phyloP scores from a whole-genome alignment of 163 green algal species.

The Prototheca cutis region DNA sequence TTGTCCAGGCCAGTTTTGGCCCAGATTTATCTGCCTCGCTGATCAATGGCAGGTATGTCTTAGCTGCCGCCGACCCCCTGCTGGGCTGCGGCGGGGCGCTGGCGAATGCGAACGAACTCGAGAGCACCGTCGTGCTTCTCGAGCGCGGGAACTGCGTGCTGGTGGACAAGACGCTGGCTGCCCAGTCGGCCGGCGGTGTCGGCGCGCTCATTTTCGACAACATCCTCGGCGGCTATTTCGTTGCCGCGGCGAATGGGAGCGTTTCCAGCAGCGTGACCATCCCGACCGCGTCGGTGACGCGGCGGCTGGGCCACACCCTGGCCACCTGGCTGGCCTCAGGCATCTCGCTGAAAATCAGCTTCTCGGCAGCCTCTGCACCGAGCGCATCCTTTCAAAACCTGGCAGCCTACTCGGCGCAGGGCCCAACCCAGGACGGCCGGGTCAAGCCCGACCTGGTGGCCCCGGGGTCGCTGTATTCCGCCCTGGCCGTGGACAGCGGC shows the following conservation, averaged over 20 bases:
- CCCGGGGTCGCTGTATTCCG: constrained; percentile 43
- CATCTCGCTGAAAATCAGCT: constrained; percentile 16
- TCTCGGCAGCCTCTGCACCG: constrained; percentile 7
- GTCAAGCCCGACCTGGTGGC: constrained; percentile 87
- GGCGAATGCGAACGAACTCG: constrained; percentile 2
- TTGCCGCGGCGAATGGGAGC: constrained; percentile 18
- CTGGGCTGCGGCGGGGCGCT: constrained; percentile 34
- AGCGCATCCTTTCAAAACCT: constrained; percentile 54
- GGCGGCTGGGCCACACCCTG: constrained; percentile 26
- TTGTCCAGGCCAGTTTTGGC: constrained; percentile 1
- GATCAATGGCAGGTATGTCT: neutral
- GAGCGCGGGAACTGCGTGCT: constrained; percentile 59
- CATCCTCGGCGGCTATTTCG: constrained; percentile 49
- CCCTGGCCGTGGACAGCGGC: neutral
- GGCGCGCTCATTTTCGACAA: constrained; percentile 55
- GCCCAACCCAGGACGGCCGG: constrained; percentile 64
- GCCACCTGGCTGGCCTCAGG: constrained; percentile 6
- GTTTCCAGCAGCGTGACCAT: constrained; percentile 15
- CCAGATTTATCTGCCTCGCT: constrained; percentile 12
- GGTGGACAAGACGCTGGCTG: constrained; percentile 41
- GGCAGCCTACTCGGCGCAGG: constrained; percentile 69
- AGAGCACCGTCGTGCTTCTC: constrained; percentile 44
- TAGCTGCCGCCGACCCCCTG: constrained; percentile 24
- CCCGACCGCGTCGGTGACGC: constrained; percentile 32
- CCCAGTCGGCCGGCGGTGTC: constrained; percentile 30